Conservation (phyloP, 768 basidiomycete genomes). For the Crucibulum laeve region DNA sequence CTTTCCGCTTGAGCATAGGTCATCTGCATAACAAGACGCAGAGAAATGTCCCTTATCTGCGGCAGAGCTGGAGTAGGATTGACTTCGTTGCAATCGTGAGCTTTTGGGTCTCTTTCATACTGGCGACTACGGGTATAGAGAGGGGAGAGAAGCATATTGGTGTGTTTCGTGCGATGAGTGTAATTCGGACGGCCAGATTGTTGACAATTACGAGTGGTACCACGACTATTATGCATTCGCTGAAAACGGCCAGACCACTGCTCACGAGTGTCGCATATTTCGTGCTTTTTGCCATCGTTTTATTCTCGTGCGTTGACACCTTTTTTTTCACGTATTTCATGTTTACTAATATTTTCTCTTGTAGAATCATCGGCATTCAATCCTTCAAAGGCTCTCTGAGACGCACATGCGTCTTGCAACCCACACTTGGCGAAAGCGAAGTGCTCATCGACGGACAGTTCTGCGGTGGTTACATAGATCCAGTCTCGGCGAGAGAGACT, state of each 20-base stretch:
- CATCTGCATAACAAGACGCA: conserved; percentile 51
- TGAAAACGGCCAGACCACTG: conserved; percentile 89
- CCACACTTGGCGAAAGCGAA: conserved; percentile 48
- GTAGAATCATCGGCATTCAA: conserved; percentile 89
- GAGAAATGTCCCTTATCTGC: conserved; percentile 78
- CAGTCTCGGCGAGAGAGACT: conserved; percentile 41
- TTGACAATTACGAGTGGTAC: conserved; percentile 90
- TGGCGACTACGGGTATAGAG: conserved; percentile 70
- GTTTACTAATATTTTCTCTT: not conserved
- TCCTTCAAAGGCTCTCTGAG: conserved; percentile 85
- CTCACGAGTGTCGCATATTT: conserved; percentile 89
- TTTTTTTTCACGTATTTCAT: not conserved
- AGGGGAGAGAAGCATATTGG: conserved; percentile 69
- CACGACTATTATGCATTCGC: conserved; percentile 85
- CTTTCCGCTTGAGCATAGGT: conserved; percentile 58
- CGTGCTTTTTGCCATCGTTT: conserved; percentile 80
- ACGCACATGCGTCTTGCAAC: conserved; percentile 53
- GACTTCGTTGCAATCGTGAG: conserved; percentile 82
- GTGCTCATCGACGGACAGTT: conserved; percentile 45
- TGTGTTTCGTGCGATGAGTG: conserved; percentile 84
- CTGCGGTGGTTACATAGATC: conserved; percentile 82
- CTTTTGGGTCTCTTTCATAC: conserved; percentile 82
- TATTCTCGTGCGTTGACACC: conserved; percentile 69
- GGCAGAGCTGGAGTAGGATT: conserved; percentile 90
- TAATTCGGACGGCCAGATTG: conserved; percentile 76